Conservation (phyloP, 2,329 filamentous ascomycete species). For the Madurella fahalii region DNA sequence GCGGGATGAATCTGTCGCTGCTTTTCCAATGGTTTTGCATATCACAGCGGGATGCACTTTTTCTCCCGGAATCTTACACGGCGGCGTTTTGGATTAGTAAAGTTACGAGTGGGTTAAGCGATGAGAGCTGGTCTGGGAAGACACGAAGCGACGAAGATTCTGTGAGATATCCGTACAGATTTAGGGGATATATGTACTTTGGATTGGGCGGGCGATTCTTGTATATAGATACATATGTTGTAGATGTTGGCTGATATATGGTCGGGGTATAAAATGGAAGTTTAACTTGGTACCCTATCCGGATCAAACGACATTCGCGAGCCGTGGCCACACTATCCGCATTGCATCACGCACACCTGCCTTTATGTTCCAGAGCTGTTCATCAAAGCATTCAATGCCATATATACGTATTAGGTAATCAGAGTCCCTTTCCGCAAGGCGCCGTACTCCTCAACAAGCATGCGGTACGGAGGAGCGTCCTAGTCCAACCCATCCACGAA, state of each 20-base stretch:
- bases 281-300: background rate
- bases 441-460: too few species aligned
- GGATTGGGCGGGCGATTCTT: background rate
- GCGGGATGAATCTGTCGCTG: conserved; percentile 4
- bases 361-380: too few species aligned
- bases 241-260: background rate
- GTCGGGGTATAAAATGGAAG: background rate
- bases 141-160: conserved; percentile 5
- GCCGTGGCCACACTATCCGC: too few species aligned
- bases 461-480: too few species aligned
- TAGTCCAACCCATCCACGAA: background rate
- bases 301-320: too few species aligned
- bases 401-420: too few species aligned
- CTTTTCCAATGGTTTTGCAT: conserved; percentile 5
- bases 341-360: too few species aligned
- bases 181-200: background rate
- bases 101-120: background rate
- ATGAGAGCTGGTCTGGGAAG: background rate
- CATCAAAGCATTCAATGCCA: too few species aligned
- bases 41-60: conserved; percentile 8
- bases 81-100: conserved; percentile 11
- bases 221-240: conserved; percentile 6
- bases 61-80: background rate
- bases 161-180: background rate
- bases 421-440: too few species aligned